phyloP scores from a whole-genome alignment of 192 early-diverging fungal genomes.

The Rhizoclosmatium sp. region DNA sequence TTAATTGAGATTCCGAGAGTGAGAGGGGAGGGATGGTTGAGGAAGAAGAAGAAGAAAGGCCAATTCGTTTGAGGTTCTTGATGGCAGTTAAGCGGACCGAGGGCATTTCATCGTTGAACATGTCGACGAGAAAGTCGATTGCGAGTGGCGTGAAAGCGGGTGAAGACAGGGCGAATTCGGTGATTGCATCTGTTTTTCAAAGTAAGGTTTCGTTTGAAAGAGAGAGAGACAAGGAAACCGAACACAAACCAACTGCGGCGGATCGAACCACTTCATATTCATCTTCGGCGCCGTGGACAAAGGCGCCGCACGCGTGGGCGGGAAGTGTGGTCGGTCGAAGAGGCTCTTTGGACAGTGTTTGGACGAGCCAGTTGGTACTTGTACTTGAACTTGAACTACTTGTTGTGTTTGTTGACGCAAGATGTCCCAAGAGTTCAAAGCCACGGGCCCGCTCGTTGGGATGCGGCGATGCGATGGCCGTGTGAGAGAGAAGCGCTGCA shows the following conservation, averaged over 20 bases:
- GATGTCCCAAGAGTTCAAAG: too few species aligned
- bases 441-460: too few species aligned
- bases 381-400: too few species aligned
- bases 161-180: constrained; percentile 76
- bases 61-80: constrained; percentile 76
- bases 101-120: constrained; percentile 97
- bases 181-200: constrained; percentile 71
- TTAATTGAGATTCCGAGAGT: constrained; percentile 77
- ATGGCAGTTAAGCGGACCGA: constrained; percentile 84
- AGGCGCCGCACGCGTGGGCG: constrained; percentile 79
- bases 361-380: background rate
- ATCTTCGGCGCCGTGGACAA: constrained; percentile 96
- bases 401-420: too few species aligned
- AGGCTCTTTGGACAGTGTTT: background rate
- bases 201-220: background rate
- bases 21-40: constrained; percentile 42
- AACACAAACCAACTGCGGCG: constrained; percentile 77
- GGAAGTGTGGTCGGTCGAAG: background rate
- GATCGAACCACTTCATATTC: constrained; percentile 89
- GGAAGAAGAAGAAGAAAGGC: constrained; percentile 32
- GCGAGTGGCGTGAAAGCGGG: constrained; percentile 75
- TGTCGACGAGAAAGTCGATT: constrained; percentile 86
- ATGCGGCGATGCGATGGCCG: too few species aligned
- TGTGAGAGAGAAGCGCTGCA: too few species aligned
- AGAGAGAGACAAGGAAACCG: background rate